These are phyloP conservation scores for sunflower (Helianthus annuus) DNA, from an alignment of 129 eudicot species.

Conservation along the genomic window DNA sequence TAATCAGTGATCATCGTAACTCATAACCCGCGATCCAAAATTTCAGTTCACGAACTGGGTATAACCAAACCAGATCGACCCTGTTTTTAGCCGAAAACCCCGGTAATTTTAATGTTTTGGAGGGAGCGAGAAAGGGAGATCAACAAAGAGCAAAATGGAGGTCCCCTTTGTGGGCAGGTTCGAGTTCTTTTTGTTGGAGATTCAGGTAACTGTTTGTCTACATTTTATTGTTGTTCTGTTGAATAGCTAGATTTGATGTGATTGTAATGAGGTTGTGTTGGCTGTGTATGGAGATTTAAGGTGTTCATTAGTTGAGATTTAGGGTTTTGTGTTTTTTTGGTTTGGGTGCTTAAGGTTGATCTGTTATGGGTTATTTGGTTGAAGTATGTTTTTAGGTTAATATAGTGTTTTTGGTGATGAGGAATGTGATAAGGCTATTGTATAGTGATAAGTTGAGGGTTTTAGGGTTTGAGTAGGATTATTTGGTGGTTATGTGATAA, in stretches of 20 bases:
- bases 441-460: not conserved
- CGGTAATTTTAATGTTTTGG: slow-evolving; percentile 61
- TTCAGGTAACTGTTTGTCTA: slow-evolving; percentile 54
- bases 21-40: slow-evolving; percentile 13
- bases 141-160: slow-evolving; percentile 62
- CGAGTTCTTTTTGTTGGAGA: slow-evolving; percentile 94
- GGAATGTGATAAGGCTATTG: not conserved
- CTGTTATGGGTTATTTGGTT: slow-evolving; percentile 17
- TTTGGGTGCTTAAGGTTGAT: slow-evolving; percentile 8
- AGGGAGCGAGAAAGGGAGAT: slow-evolving; percentile 81
- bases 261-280: not conserved
- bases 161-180: slow-evolving; percentile 87
- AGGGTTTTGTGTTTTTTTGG: not conserved
- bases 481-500: slow-evolving; percentile 13
- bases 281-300: not conserved
- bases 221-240: not conserved
- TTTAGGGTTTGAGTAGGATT: slow-evolving; percentile 22
- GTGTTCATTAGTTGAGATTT: not conserved
- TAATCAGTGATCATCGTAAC: slow-evolving; percentile 9
- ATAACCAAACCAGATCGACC: slow-evolving; percentile 13
- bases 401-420: not conserved
- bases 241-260: slow-evolving; percentile 8
- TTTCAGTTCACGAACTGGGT: slow-evolving; percentile 18
- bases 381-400: not conserved
- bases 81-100: slow-evolving; percentile 8